phyloP scores from a whole-genome alignment of 495 filamentous ascomycete genomes.

The Diplogelasinospora grovesii region DNA sequence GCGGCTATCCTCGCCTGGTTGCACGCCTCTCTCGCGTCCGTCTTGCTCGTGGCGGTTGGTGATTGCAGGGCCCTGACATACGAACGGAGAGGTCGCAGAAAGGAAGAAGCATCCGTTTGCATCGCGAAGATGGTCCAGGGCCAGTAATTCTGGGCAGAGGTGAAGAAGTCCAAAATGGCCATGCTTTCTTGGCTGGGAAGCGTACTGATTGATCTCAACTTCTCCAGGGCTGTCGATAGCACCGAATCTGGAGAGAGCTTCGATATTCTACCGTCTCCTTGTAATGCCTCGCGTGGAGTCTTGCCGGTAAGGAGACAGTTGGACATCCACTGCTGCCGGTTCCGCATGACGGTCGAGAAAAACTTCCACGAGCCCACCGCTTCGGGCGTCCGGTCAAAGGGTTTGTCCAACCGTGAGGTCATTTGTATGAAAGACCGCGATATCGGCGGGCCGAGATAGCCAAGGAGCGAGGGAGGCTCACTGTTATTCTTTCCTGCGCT shows the following conservation, averaged over 20 bases:
- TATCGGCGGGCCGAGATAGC: constrained; percentile 73
- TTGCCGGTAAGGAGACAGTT: constrained; percentile 86
- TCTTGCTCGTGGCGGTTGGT: constrained; percentile 37
- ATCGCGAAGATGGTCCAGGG: constrained; percentile 78
- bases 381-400: constrained; percentile 54
- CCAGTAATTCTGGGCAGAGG: constrained; percentile 82
- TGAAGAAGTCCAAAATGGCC: constrained; percentile 78
- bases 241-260: constrained; percentile 52
- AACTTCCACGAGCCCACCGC: constrained; percentile 73
- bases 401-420: constrained; percentile 70
- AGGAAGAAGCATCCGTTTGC: constrained; percentile 62
- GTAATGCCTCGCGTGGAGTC: constrained; percentile 67
- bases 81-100: constrained; percentile 60
- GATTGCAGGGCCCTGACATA: constrained; percentile 59
- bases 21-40: constrained; percentile 43
- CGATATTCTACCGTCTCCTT: constrained; percentile 43
- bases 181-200: constrained; percentile 56
- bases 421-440: constrained; percentile 77
- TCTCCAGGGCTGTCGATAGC: constrained; percentile 66
- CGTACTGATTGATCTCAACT: constrained; percentile 59
- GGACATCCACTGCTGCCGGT: constrained; percentile 90
- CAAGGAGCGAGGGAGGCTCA: constrained; percentile 85
- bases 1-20: constrained; percentile 68
- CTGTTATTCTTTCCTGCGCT: constrained; percentile 52
- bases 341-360: constrained; percentile 79